Evolutionary conservation across 129 eudicot species (phyloP).

Genomic region (Mikania micrantha): DNA sequence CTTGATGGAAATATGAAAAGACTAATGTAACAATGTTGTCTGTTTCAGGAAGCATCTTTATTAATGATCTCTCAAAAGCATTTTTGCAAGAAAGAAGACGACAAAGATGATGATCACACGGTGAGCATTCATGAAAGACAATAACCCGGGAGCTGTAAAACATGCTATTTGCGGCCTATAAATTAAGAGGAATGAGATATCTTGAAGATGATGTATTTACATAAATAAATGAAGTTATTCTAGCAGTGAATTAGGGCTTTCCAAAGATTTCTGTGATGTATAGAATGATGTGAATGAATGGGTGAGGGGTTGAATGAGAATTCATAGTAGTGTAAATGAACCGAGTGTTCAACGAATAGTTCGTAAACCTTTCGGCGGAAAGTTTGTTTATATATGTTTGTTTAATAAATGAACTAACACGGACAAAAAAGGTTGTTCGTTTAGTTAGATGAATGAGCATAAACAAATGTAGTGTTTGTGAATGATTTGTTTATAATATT

Average conservation of each 20-base stretch:
- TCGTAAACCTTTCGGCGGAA: too few species aligned
- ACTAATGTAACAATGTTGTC: conserved; percentile 7
- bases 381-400: too few species aligned
- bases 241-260: background rate
- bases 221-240: background rate
- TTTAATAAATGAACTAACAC: too few species aligned
- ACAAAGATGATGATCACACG: background rate
- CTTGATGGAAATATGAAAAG: background rate
- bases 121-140: background rate
- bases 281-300: too few species aligned
- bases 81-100: conserved; percentile 25
- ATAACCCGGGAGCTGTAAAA: conserved; percentile 1
- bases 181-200: conserved; percentile 1
- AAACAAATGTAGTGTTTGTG: too few species aligned
- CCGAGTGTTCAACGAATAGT: too few species aligned
- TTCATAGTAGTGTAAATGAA: too few species aligned
- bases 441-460: too few species aligned
- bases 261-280: background rate
- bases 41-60: conserved; percentile 51
- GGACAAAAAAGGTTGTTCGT: too few species aligned
- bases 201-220: background rate
- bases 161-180: background rate
- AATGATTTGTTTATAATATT: too few species aligned
- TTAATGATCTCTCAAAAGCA: conserved; percentile 50
- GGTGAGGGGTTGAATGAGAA: too few species aligned